Conservation (phyloP, 768 basidiomycete genomes). For the Coprinopsis marcescibilis region DNA sequence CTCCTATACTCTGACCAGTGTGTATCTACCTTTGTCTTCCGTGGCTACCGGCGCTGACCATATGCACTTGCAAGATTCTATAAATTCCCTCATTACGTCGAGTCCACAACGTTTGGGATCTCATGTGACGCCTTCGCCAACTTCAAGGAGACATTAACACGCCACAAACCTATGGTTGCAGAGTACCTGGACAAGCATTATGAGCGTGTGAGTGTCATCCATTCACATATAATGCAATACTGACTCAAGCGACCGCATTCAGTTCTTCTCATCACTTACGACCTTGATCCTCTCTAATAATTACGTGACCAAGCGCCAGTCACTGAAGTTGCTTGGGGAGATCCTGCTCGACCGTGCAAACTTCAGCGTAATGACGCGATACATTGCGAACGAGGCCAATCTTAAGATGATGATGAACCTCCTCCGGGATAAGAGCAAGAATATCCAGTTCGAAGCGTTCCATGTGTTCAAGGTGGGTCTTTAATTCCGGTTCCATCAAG, state of each 20-base stretch:
- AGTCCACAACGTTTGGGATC: slow-evolving; percentile 95
- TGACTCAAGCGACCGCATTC: slow-evolving; percentile 7
- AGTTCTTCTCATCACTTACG: slow-evolving; percentile 97
- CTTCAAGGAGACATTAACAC: slow-evolving; percentile 93
- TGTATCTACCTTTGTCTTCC: slow-evolving; percentile 27
- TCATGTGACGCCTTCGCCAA: slow-evolving; percentile 98
- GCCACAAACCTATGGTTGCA: slow-evolving; percentile 98
- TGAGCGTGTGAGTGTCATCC: slow-evolving; percentile 64
- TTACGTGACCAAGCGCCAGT: slow-evolving; percentile 99
- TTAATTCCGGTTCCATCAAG: background rate
- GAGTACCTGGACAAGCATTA: slow-evolving; percentile 97
- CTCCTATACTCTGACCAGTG: slow-evolving; percentile 92
- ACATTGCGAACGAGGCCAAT: slow-evolving; percentile 92
- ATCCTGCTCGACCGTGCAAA: slow-evolving; percentile 97
- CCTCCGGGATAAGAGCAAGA: slow-evolving; percentile 95
- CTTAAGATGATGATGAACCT: slow-evolving; percentile 99
- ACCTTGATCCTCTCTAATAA: slow-evolving; percentile 89
- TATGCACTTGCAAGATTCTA: slow-evolving; percentile 64
- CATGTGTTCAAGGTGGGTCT: slow-evolving; percentile 95
- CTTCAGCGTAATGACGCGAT: slow-evolving; percentile 97
- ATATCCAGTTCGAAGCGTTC: slow-evolving; percentile 99
- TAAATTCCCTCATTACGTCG: slow-evolving; percentile 93
- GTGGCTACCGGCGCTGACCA: slow-evolving; percentile 3
- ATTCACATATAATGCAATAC: slow-evolving; percentile 3
- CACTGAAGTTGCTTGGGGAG: slow-evolving; percentile 95